phyloP scores from a whole-genome alignment of 2,329 filamentous ascomycete genomes.

The Harringtonia lauricola region DNA sequence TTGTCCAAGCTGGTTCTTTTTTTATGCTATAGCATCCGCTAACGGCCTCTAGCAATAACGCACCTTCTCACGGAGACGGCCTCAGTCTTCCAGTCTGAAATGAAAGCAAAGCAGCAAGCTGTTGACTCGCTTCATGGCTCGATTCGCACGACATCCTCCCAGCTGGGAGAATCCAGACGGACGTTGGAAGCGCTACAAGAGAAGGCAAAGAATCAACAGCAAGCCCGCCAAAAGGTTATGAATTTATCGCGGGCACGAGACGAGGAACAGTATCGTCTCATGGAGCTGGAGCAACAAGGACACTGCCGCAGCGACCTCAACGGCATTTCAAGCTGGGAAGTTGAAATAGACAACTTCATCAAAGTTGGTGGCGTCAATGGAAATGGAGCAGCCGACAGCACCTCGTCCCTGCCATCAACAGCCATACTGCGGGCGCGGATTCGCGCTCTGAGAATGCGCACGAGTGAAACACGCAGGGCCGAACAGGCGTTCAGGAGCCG shows the following conservation, averaged over 20 bases:
- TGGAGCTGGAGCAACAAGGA: constrained; percentile 32
- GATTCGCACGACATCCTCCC: constrained; percentile 68
- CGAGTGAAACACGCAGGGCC: constrained; percentile 53
- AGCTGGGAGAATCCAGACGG: constrained; percentile 67
- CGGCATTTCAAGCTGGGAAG: constrained; percentile 39
- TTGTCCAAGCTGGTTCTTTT: not conserved
- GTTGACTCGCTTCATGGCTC: constrained; percentile 74
- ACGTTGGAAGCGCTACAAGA: constrained; percentile 60
- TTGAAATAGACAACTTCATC: constrained; percentile 35
- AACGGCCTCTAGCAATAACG: constrained; percentile 57
- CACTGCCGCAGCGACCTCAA: constrained; percentile 28
- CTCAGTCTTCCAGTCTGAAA: constrained; percentile 66
- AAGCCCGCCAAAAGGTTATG: constrained; percentile 59
- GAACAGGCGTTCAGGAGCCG: constrained; percentile 64
- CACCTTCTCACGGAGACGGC: constrained; percentile 72
- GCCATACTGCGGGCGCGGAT: constrained; percentile 56
- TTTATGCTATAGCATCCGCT: constrained; percentile 14
- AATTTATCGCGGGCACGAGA: constrained; percentile 69
- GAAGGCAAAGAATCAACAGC: constrained; percentile 50
- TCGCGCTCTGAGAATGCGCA: constrained; percentile 59
- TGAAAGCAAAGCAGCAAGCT: constrained; percentile 71
- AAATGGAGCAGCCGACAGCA: constrained; percentile 10
- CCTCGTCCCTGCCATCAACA: constrained; percentile 43
- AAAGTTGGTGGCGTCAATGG: constrained; percentile 23
- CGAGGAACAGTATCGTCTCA: constrained; percentile 50